These are phyloP conservation scores for Phalaenopsis hybrid DNA, from an alignment of 116 monocot species.

Conservation along the genomic window DNA sequence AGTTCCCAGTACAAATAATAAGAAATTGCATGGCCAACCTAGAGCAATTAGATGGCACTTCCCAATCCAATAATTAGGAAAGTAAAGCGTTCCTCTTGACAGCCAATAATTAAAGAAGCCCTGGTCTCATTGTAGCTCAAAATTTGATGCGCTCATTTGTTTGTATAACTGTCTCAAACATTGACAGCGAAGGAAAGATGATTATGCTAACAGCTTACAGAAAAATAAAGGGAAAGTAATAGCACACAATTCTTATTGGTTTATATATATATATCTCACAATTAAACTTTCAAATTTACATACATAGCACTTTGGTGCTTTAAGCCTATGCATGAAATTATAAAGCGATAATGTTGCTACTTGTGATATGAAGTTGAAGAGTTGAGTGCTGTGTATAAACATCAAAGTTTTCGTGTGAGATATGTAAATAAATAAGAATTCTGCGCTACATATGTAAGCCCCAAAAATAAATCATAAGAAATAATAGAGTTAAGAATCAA, in stretches of 20 bases:
- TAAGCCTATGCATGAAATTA: too few relatives aligned
- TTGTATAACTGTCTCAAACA: slow-evolving; percentile 33
- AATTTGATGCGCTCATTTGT: slow-evolving; percentile 27
- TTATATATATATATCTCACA: too few relatives aligned
- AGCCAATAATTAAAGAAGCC: background rate
- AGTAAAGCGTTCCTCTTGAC: background rate
- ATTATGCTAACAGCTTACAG: background rate
- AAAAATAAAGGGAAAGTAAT: background rate
- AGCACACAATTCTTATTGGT: too few relatives aligned
- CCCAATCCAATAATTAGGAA: background rate
- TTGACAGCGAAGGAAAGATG: background rate
- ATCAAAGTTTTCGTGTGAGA: too few relatives aligned
- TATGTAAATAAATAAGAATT: too few relatives aligned
- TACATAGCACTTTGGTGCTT: too few relatives aligned
- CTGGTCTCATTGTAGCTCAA: slow-evolving; percentile 18
- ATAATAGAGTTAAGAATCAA: background rate
- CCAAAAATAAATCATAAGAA: background rate
- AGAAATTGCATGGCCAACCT: slow-evolving; percentile 2
- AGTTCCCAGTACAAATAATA: background rate
- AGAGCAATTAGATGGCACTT: slow-evolving; percentile 4
- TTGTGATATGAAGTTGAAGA: too few relatives aligned
- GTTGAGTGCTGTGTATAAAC: too few relatives aligned
- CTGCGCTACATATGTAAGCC: too few relatives aligned
- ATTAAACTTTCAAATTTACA: too few relatives aligned
- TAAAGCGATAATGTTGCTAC: too few relatives aligned